These are phyloP conservation scores for Colletotrichum liriopes DNA, from an alignment of 2,329 filamentous ascomycete species.

Conservation along the genomic window DNA sequence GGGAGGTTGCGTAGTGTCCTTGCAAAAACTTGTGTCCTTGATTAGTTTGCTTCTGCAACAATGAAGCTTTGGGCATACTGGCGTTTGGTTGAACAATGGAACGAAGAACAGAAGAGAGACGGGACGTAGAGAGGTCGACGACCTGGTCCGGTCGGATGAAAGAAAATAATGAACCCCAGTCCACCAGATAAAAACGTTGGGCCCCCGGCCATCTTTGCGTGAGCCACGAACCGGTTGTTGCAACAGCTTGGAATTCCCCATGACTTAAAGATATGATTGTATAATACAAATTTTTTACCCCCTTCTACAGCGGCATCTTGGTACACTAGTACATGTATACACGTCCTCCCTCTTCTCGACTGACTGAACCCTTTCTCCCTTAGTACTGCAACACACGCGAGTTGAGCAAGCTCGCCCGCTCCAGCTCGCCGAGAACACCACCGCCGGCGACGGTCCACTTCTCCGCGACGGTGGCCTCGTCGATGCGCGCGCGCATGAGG, in stretches of 20 bases:
- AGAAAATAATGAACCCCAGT: constrained; percentile 14
- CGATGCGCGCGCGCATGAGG: constrained; percentile 79
- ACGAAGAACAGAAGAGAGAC: constrained; percentile 6
- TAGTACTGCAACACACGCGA: constrained; percentile 55
- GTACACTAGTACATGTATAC: constrained; percentile 36
- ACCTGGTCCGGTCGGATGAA: constrained; percentile 3
- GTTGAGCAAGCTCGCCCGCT: constrained; percentile 73
- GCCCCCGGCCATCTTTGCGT: background rate
- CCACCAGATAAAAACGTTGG: background rate
- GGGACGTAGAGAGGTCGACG: constrained; percentile 2
- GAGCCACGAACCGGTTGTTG: background rate
- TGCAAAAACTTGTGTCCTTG: constrained; percentile 1
- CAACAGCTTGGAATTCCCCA: constrained; percentile 12
- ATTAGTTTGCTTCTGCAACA: constrained; percentile 19
- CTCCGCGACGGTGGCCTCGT: constrained; percentile 80
- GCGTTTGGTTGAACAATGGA: constrained; percentile 19
- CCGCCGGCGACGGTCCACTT: constrained; percentile 88
- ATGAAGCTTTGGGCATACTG: constrained; percentile 10
- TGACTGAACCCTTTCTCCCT: background rate
- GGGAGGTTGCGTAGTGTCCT: constrained; percentile 22
- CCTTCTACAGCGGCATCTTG: constrained; percentile 30
- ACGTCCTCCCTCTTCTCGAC: background rate
- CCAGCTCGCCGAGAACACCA: constrained; percentile 89
- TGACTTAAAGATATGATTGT: constrained; percentile 27
- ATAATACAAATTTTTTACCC: constrained; percentile 35